Evolutionary conservation across 2,329 filamentous ascomycete genomes (phyloP), one percentile per base, ranked within the genome.

Genomic region (Penicillium hordei): DNA sequence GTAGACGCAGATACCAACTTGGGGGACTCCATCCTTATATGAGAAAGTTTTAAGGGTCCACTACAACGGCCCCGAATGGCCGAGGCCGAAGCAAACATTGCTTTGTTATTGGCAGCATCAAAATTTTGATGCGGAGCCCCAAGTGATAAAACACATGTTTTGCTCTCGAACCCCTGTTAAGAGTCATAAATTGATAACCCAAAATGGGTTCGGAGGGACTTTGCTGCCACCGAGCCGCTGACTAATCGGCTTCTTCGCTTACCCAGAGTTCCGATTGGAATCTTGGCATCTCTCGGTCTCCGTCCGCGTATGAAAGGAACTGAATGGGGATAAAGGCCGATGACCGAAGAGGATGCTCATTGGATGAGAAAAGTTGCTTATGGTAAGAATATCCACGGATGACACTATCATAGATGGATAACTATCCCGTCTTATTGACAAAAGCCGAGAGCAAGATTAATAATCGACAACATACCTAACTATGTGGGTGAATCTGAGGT

Each of bases 21-120:
- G n/a, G 34, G 40, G 15, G 17, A 44, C 12, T 31, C 38, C 34
- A 58, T 55, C 39, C 23, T 58, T 45, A 29, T 49, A 42, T 44
- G 52, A 56, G 29, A 34, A 34, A 17, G 17, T 31, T 8, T 27
- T 23, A 29, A n/a, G 51, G 42, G 27, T 34, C 39, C 21, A 33
- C 29, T 17, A 31, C 6, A 27, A 9, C 19, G 27, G 31, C 19
- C 15, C 29, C 50, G 21, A n/a, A 48, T 25, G 10, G 9, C 52
- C 45, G 45, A 55, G n/a, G 27, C 38, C 38, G 52, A 55, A 25
- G 15, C 19, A 23, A 36, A 49, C 12, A 33, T 38, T 36, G 15
- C 8, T 38, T 12, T 29, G 3, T 39, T 9, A 50, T 50, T 55
- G 29, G 52, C 13, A 31, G 25, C 36, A 31, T 51, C 3, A 3